Evolutionary conservation across 1,284 basidiomycete species (phyloP).

Genomic region (Irpex sp.): DNA sequence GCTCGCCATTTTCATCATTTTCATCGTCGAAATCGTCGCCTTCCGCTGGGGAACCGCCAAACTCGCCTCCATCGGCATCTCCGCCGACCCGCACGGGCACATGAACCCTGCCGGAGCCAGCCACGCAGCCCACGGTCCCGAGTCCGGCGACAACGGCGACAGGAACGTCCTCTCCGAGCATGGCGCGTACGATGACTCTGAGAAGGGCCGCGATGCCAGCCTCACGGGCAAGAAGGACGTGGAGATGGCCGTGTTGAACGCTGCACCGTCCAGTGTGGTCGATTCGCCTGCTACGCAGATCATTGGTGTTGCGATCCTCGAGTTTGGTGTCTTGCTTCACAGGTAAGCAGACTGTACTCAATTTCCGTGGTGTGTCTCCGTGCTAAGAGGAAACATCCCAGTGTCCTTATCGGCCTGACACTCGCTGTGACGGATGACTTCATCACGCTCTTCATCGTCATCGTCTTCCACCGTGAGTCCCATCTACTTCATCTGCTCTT

Average conservation of each 20-base stretch:
- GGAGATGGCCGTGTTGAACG: neutral
- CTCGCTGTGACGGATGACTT: slow-evolving; percentile 85
- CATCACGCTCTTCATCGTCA: slow-evolving; percentile 83
- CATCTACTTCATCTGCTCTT: neutral
- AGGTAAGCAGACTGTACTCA: slow-evolving; percentile 34
- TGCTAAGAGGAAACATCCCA: slow-evolving; percentile 19
- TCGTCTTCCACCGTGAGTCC: slow-evolving; percentile 82
- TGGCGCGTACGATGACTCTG: neutral
- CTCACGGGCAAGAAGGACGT: neutral
- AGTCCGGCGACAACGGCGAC: slow-evolving; percentile 23
- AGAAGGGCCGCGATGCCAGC: neutral
- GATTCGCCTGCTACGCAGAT: slow-evolving; percentile 68
- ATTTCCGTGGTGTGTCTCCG: neutral
- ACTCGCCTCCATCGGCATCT: slow-evolving; percentile 49
- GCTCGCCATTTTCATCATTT: slow-evolving; percentile 78
- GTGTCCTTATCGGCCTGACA: slow-evolving; percentile 89
- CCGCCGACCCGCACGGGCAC: slow-evolving; percentile 29
- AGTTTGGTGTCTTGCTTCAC: slow-evolving; percentile 92
- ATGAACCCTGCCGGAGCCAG: slow-evolving; percentile 63
- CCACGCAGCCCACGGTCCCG: slow-evolving; percentile 72
- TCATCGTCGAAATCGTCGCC: slow-evolving; percentile 82
- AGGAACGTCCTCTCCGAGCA: neutral
- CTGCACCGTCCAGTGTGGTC: slow-evolving; percentile 11
- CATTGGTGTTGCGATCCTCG: slow-evolving; percentile 82
- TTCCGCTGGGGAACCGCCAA: slow-evolving; percentile 77